These are phyloP conservation scores for Candida orba DNA, from an alignment of 805 yeast genomes.

Conservation along the genomic window DNA sequence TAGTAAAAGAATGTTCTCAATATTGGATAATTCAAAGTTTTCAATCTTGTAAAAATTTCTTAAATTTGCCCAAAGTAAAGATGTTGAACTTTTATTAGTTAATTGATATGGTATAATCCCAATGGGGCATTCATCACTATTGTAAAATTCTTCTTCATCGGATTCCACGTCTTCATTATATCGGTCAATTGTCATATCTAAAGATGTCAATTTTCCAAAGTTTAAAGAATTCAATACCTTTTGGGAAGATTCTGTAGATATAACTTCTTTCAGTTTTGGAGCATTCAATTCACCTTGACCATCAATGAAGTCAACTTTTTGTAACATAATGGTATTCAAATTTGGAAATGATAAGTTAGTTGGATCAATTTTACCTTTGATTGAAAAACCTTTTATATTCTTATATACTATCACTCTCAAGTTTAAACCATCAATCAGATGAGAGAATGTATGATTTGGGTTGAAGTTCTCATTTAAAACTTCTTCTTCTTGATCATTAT, in stretches of 20 bases:
- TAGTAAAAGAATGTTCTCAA: slow-evolving; percentile 6
- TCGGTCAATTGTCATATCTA: slow-evolving; percentile 5
- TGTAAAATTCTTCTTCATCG: neutral
- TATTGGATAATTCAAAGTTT: slow-evolving; percentile 1
- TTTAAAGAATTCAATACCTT: neutral
- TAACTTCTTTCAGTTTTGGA: slow-evolving; percentile 1
- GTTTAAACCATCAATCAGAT: slow-evolving; percentile 3
- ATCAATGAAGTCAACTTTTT: neutral
- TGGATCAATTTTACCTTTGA: slow-evolving; percentile 1
- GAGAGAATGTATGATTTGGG: neutral
- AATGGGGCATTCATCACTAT: neutral
- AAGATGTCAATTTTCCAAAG: neutral
- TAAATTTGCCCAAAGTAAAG: slow-evolving; percentile 7
- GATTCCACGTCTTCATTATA: neutral
- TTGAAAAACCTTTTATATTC: neutral
- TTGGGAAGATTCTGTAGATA: neutral
- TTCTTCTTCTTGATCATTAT: neutral
- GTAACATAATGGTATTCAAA: neutral
- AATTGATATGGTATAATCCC: neutral
- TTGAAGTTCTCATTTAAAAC: no score
- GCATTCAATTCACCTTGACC: neutral
- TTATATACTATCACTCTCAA: slow-evolving; percentile 1
- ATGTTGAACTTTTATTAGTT: neutral
- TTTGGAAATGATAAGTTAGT: slow-evolving; percentile 1
- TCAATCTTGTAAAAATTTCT: slow-evolving; percentile 2